These are phyloP conservation scores for Populus hybrid DNA, from an alignment of 441 rosid genomes.

Conservation along the genomic window DNA sequence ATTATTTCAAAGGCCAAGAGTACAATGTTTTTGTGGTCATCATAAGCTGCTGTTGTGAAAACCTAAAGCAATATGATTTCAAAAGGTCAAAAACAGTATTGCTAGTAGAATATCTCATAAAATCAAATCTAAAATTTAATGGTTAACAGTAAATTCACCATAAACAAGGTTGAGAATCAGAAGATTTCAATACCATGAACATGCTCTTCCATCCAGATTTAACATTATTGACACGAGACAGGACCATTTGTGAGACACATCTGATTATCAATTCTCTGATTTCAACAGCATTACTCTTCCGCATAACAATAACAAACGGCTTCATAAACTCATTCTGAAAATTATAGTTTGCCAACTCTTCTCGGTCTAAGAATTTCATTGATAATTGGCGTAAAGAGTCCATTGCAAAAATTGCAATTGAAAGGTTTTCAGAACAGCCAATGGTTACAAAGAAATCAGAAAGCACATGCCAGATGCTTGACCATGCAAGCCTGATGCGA, in stretches of 20 bases:
- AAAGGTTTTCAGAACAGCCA: slow-evolving; percentile 98
- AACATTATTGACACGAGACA: slow-evolving; percentile 95
- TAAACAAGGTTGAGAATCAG: background rate
- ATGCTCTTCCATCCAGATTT: slow-evolving; percentile 99
- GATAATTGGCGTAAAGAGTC: slow-evolving; percentile 97
- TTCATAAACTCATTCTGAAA: slow-evolving; percentile 99
- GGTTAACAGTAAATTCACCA: background rate
- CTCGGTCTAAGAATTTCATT: slow-evolving; percentile 96
- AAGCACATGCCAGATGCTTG: slow-evolving; percentile 98
- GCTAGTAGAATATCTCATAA: background rate
- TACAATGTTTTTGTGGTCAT: slow-evolving; percentile 97
- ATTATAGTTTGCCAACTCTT: slow-evolving; percentile 97
- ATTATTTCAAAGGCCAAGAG: slow-evolving; percentile 94
- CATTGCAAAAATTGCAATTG: slow-evolving; percentile 99
- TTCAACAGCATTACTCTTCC: slow-evolving; percentile 96
- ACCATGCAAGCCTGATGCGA: slow-evolving; percentile 99
- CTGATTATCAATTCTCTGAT: slow-evolving; percentile 97
- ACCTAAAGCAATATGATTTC: slow-evolving; percentile 50
- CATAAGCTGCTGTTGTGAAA: slow-evolving; percentile 98
- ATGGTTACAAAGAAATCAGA: slow-evolving; percentile 95
- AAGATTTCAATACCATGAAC: slow-evolving; percentile 80
- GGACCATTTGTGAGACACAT: slow-evolving; percentile 99
- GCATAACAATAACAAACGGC: slow-evolving; percentile 99
- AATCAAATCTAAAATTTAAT: background rate
- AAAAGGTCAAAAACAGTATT: background rate